A percentile compares a stretch with the other conserved stretches of the same genome.
These are phyloP conservation scores for Saccharomycopsis babjevae DNA, from an alignment of 805 yeast species.

Conservation along the genomic window DNA sequence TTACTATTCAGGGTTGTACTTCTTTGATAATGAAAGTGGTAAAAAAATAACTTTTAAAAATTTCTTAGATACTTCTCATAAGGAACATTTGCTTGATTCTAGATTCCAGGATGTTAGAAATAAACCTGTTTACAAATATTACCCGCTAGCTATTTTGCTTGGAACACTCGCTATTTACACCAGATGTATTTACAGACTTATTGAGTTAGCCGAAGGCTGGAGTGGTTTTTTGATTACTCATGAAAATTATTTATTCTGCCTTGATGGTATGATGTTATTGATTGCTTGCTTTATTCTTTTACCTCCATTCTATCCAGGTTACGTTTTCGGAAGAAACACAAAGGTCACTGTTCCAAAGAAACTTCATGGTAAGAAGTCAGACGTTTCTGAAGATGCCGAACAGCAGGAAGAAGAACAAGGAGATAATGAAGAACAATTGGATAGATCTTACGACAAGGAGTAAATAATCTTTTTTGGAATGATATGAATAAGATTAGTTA, in stretches of 20 bases:
- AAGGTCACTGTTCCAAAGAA: conserved; percentile 20
- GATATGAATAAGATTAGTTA: too few relatives aligned
- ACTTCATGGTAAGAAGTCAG: neutral
- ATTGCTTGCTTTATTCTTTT: conserved; percentile 36
- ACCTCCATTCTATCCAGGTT: conserved; percentile 52
- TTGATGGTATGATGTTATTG: conserved; percentile 56
- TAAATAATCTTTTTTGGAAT: too few relatives aligned
- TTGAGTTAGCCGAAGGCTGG: conserved; percentile 70
- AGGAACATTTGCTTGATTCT: conserved; percentile 26
- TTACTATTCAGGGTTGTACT: conserved; percentile 34
- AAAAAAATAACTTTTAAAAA: neutral
- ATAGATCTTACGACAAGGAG: too few relatives aligned
- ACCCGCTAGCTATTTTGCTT: conserved; percentile 35
- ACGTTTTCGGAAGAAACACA: conserved; percentile 33
- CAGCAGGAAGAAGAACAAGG: neutral
- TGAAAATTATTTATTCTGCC: conserved; percentile 46
- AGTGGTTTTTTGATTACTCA: conserved; percentile 50
- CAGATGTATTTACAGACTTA: conserved; percentile 64
- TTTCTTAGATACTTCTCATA: conserved; percentile 3
- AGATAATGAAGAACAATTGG: neutral
- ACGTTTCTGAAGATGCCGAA: neutral
- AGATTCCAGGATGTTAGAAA: conserved; percentile 29
- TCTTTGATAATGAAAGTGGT: neutral
- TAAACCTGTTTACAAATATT: conserved; percentile 29
- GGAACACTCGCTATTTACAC: conserved; percentile 46